Evolutionary conservation across 257 asterid species (phyloP).

Genomic region (Primulina eburnea): DNA sequence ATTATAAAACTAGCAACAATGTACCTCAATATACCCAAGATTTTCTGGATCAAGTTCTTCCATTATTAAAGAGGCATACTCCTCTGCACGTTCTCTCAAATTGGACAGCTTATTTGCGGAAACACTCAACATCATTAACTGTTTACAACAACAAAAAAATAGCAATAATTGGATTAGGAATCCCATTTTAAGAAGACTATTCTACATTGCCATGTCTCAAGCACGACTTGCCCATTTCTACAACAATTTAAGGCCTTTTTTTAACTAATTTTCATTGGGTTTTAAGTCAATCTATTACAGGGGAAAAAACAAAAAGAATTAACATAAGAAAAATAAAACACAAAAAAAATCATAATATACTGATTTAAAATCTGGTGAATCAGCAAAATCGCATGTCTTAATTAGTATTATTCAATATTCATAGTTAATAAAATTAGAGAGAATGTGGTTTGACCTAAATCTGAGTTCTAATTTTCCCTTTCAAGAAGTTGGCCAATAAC

Average conservation of each 20-base stretch:
- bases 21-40: conserved; percentile 89
- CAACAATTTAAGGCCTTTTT: neutral
- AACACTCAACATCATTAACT: conserved; percentile 91
- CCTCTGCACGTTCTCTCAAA: conserved; percentile 83
- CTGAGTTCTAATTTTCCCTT: neutral
- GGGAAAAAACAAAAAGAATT: too few relatives aligned
- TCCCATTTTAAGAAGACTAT: neutral
- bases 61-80: conserved; percentile 80
- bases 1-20: neutral
- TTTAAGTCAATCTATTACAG: too few relatives aligned
- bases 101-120: conserved; percentile 85
- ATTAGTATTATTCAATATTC: neutral
- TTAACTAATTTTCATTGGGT: too few relatives aligned
- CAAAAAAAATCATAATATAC: too few relatives aligned
- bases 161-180: conserved; percentile 18
- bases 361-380: neutral
- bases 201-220: conserved; percentile 1
- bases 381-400: neutral
- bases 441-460: conserved; percentile 35
- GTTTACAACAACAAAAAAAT: conserved; percentile 24
- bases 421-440: conserved; percentile 19
- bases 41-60: conserved; percentile 88
- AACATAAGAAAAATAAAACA: too few relatives aligned
- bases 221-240: neutral
- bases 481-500: conserved; percentile 18